Percentiles rank a stretch among this genome's conserved stretches.
phyloP scores from a whole-genome alignment of 2,329 filamentous ascomycete genomes.

The Fusarium sterilihyphosum region DNA sequence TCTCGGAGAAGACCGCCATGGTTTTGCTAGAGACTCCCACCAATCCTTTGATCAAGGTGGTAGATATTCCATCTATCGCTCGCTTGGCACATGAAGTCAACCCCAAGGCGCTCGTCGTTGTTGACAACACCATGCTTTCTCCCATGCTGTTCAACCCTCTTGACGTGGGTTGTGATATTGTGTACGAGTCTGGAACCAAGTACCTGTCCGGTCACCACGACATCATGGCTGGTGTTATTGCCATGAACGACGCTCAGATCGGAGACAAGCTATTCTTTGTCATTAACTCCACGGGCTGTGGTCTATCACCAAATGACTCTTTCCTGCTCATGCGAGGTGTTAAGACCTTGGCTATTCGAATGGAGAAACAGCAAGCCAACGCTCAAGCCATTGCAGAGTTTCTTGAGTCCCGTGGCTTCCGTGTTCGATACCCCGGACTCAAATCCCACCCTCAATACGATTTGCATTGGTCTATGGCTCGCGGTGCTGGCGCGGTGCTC shows the following conservation, averaged over 20 bases:
- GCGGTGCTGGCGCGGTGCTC: constrained; percentile 91
- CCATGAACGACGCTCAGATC: constrained; percentile 82
- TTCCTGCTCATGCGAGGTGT: constrained; percentile 95
- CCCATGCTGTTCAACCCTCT: constrained; percentile 94
- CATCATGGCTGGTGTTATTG: constrained; percentile 97
- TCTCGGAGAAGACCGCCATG: constrained; percentile 89
- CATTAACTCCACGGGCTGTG: constrained; percentile 96
- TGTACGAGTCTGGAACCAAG: constrained; percentile 98
- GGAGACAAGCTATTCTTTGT: constrained; percentile 95
- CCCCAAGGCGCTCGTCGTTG: constrained; percentile 81
- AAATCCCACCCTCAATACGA: constrained; percentile 97
- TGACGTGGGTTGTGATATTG: constrained; percentile 92
- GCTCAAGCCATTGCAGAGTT: constrained; percentile 92
- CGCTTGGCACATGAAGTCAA: constrained; percentile 80
- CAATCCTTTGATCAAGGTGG: constrained; percentile 98
- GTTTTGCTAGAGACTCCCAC: constrained; percentile 96
- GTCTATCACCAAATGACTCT: constrained; percentile 92
- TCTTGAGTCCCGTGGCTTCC: constrained; percentile 90
- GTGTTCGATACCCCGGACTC: constrained; percentile 92
- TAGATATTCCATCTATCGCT: constrained; percentile 87
- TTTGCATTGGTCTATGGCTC: constrained; percentile 93
- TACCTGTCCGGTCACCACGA: constrained; percentile 98
- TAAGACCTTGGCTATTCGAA: constrained; percentile 95
- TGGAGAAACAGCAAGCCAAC: constrained; percentile 98
- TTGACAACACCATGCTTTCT: constrained; percentile 99